Percentiles rank a stretch among this genome's conserved stretches.
phyloP scores from a whole-genome alignment of 2,329 filamentous ascomycete genomes.

The Chrysoporthe austroafricana region DNA sequence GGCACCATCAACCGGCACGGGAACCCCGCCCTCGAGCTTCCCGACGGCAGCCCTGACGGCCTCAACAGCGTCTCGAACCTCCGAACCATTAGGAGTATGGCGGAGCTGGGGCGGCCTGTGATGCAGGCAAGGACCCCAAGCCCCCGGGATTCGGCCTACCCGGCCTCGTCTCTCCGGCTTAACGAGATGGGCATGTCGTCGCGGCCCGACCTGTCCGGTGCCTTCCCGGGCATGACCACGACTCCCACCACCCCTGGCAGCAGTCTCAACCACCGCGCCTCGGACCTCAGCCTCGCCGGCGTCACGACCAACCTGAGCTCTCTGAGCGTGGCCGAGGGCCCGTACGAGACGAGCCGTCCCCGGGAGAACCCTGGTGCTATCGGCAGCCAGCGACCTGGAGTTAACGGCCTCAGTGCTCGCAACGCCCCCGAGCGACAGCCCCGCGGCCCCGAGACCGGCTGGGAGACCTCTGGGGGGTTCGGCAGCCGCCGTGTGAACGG shows the following conservation, averaged over 20 bases:
- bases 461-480: constrained; percentile 60
- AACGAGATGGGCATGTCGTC: constrained; percentile 27
- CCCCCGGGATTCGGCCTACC: constrained; percentile 25
- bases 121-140: constrained; percentile 27
- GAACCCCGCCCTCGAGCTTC: constrained; percentile 77
- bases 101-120: constrained; percentile 63
- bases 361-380: constrained; percentile 64
- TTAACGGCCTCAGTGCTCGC: constrained; percentile 47
- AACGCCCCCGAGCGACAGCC: constrained; percentile 64
- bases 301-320: constrained; percentile 52
- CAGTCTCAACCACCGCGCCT: constrained; percentile 33
- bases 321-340: constrained; percentile 51
- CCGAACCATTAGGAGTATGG: constrained; percentile 93
- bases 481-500: constrained; percentile 59
- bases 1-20: constrained; percentile 79
- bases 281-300: constrained; percentile 39
- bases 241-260: constrained; percentile 42
- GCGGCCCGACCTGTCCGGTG: constrained; percentile 24
- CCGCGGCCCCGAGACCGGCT: constrained; percentile 61
- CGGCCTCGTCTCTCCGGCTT: constrained; percentile 24
- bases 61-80: constrained; percentile 74
- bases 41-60: constrained; percentile 71
- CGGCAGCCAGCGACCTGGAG: constrained; percentile 64
- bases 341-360: constrained; percentile 51
- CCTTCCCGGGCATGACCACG: constrained; percentile 29